phyloP scores from a whole-genome alignment of 1,139 yeast species.

The Suhomyces wounanorum region DNA sequence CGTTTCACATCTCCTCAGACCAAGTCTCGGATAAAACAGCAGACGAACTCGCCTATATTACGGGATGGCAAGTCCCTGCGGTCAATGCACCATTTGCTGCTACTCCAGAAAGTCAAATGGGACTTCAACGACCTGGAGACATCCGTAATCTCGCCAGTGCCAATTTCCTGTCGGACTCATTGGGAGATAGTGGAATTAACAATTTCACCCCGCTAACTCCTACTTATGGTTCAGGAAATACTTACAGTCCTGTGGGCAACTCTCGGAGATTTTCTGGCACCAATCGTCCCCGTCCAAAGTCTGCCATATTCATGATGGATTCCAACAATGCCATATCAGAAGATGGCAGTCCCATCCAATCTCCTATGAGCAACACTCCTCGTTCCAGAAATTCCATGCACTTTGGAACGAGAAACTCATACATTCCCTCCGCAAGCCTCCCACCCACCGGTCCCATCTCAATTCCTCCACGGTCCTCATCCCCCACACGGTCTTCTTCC shows the following conservation, averaged over 20 bases:
- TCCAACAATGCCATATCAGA: conserved; percentile 32
- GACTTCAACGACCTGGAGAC: conserved; percentile 8
- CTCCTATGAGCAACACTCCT: conserved; percentile 25
- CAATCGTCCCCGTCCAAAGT: conserved; percentile 38
- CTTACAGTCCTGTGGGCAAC: conserved; percentile 5
- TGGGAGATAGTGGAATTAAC: conserved; percentile 15
- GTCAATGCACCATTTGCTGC: conserved; percentile 4
- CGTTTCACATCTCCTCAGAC: neutral
- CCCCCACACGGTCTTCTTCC: conserved; percentile 37
- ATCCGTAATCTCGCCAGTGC: conserved; percentile 37
- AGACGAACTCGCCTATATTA: neutral
- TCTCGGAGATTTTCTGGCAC: conserved; percentile 16
- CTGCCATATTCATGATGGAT: conserved; percentile 39
- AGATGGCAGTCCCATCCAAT: conserved; percentile 27
- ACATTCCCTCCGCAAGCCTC: conserved; percentile 13
- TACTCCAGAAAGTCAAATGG: neutral
- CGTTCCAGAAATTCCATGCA: conserved; percentile 25
- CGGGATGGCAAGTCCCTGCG: conserved; percentile 1
- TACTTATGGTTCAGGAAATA: conserved; percentile 3
- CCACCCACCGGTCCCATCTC: conserved; percentile 19
- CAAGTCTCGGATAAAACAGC: neutral
- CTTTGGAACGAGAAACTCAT: conserved; percentile 13
- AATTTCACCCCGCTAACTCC: conserved; percentile 13
- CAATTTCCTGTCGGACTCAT: conserved; percentile 48
- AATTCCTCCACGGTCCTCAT: conserved; percentile 22